Conservation (phyloP, 2,329 filamentous ascomycete species). For the Bipolaris bicolor region DNA sequence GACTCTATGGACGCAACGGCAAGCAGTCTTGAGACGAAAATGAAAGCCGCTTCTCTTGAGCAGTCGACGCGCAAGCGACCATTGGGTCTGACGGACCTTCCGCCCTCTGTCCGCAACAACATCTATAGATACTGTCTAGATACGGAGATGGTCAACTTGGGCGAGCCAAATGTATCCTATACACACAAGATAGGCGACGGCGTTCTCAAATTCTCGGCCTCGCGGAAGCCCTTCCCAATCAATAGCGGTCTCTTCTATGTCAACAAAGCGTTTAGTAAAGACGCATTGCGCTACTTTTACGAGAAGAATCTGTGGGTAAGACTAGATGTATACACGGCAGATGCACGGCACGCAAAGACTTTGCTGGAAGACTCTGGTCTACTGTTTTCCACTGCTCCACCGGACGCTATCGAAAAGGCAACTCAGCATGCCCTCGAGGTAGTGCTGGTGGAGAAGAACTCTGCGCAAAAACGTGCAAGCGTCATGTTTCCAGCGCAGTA, state of each 20-base stretch:
- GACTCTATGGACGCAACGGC: conserved; percentile 43
- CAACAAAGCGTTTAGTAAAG: conserved; percentile 32
- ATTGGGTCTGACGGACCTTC: conserved; percentile 32
- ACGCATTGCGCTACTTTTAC: conserved; percentile 40
- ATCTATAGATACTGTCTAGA: conserved; percentile 45
- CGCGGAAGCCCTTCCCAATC: conserved; percentile 37
- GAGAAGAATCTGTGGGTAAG: conserved; percentile 40
- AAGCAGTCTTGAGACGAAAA: conserved; percentile 20
- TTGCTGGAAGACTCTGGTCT: conserved; percentile 42
- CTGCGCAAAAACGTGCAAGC: conserved; percentile 30
- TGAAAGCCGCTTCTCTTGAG: conserved; percentile 21
- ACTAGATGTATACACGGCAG: conserved; percentile 32
- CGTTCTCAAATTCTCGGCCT: conserved; percentile 36
- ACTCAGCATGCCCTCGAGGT: conserved; percentile 38
- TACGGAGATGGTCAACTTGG: conserved; percentile 43
- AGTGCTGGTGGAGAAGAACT: conserved; percentile 37
- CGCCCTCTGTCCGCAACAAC: conserved; percentile 38
- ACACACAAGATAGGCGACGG: conserved; percentile 29
- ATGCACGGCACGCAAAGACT: conserved; percentile 41
- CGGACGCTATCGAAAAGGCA: conserved; percentile 13
- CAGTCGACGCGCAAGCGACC: conserved; percentile 28
- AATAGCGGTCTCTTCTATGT: conserved; percentile 34
- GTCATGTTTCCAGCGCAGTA: conserved; percentile 47
- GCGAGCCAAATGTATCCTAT: conserved; percentile 40
- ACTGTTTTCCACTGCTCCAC: conserved; percentile 30